Conservation (phyloP, 73 alveolate species). For the Blepharisma stoltei region DNA sequence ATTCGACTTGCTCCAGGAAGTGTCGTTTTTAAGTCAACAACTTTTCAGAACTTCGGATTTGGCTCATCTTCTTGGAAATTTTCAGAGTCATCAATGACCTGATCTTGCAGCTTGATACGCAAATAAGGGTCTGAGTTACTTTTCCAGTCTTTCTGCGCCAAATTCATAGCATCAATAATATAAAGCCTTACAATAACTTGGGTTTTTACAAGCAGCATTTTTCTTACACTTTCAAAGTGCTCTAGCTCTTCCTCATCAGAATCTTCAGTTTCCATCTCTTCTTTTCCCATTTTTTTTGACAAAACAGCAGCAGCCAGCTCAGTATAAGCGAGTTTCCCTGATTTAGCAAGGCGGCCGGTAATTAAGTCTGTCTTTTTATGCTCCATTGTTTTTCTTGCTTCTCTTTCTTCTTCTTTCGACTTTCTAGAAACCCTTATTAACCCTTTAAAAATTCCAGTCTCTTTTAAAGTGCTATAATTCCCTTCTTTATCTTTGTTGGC, state of each 20-base stretch:
- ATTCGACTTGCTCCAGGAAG: constrained; percentile 97
- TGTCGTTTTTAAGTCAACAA: constrained; percentile 74
- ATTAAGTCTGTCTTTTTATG: not conserved
- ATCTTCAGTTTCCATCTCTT: constrained; percentile 28
- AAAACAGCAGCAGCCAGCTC: no score
- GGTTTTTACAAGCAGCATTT: constrained; percentile 50
- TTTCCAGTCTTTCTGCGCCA: constrained; percentile 87
- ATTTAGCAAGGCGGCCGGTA: no score
- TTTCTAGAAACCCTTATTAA: constrained; percentile 40
- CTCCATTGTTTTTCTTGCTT: not conserved
- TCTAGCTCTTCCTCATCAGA: constrained; percentile 28
- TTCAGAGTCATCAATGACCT: constrained; percentile 71
- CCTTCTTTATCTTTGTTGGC: constrained; percentile 29
- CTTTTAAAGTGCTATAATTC: constrained; percentile 25
- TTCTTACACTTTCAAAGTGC: constrained; percentile 35
- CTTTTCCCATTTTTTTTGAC: not conserved
- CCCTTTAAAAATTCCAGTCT: constrained; percentile 41
- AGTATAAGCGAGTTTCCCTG: no score
- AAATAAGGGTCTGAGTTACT: constrained; percentile 94
- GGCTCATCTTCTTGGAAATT: constrained; percentile 68
- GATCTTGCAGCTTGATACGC: constrained; percentile 70
- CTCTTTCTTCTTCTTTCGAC: not conserved
- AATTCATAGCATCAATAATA: constrained; percentile 72
- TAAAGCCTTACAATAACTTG: constrained; percentile 79
- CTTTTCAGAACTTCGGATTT: constrained; percentile 82